phyloP scores from a whole-genome alignment of 2,329 filamentous ascomycete species.

The Ophiostoma tasmaniense region DNA sequence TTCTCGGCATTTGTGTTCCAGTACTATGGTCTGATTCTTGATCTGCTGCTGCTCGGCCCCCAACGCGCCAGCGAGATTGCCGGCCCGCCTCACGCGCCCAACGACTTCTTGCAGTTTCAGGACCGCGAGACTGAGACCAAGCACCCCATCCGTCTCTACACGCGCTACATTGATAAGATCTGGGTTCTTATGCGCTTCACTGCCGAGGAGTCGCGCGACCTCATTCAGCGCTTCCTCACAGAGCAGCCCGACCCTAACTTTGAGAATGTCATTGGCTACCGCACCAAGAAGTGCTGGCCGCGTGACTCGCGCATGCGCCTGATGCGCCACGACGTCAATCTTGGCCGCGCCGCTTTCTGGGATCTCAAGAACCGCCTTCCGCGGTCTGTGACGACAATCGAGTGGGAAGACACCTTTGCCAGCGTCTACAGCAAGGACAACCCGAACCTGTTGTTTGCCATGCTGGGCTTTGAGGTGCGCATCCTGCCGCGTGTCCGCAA shows the following conservation, averaged over 20 bases:
- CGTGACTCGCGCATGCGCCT: conserved; percentile 94
- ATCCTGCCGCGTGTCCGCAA: conserved; percentile 94
- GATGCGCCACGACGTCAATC: conserved; percentile 97
- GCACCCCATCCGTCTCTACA: conserved; percentile 96
- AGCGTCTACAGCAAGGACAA: conserved; percentile 98
- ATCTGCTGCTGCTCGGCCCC: conserved; percentile 81
- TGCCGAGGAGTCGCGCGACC: conserved; percentile 86
- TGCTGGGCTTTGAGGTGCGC: conserved; percentile 96
- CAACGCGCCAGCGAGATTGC: conserved; percentile 98
- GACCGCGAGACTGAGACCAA: conserved; percentile 85
- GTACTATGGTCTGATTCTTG: conserved; percentile 92
- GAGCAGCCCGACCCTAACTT: conserved; percentile 99
- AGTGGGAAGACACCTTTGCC: conserved; percentile 98
- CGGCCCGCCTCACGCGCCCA: conserved; percentile 83
- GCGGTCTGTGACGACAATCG: conserved; percentile 89
- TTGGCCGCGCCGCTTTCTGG: conserved; percentile 97
- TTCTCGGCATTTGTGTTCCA: conserved; percentile 99
- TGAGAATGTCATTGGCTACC: conserved; percentile 97
- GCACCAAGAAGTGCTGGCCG: conserved; percentile 99
- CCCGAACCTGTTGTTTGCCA: conserved; percentile 91
- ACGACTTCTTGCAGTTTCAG: conserved; percentile 95
- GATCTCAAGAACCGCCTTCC: conserved; percentile 95
- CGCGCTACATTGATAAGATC: conserved; percentile 93
- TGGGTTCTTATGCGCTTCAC: conserved; percentile 96
- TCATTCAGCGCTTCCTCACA: conserved; percentile 95